Evolutionary conservation across 1,139 yeast species (phyloP).

Genomic region (Yamadazyma triangularis): DNA sequence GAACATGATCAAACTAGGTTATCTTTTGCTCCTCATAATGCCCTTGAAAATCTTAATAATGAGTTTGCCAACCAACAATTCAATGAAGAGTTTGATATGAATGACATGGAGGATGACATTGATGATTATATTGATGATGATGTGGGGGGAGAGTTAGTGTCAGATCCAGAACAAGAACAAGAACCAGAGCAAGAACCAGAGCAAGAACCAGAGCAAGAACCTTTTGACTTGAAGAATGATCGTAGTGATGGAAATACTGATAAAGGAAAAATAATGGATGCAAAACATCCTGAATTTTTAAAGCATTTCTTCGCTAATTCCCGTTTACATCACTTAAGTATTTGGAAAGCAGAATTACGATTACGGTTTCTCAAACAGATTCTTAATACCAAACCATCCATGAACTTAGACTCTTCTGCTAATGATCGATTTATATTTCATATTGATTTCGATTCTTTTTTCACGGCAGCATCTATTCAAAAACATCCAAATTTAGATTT

Average conservation of each 20-base stretch:
- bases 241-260: constrained; percentile 4
- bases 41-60: constrained; percentile 3
- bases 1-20: constrained; percentile 49
- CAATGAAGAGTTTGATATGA: constrained; percentile 4
- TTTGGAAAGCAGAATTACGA: constrained; percentile 79
- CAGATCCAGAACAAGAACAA: constrained; percentile 6
- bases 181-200: constrained; percentile 2
- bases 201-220: too few relatives aligned
- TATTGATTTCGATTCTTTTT: constrained; percentile 91
- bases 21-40: constrained; percentile 12
- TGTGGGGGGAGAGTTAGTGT: constrained; percentile 7
- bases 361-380: constrained; percentile 50
- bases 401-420: constrained; percentile 1
- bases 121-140: constrained; percentile 1
- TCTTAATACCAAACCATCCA: constrained; percentile 10
- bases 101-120: constrained; percentile 6
- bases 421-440: constrained; percentile 50
- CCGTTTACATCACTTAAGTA: constrained; percentile 79
- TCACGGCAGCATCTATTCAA: constrained; percentile 78
- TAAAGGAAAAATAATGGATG: constrained; percentile 34
- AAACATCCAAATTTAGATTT: constrained; percentile 54
- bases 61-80: constrained; percentile 5
- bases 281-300: constrained; percentile 77
- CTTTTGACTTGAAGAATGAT: constrained; percentile 1
- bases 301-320: constrained; percentile 72